Evolutionary conservation across 2,329 filamentous ascomycete genomes (phyloP).

Genomic region (Colletotrichum sp.): DNA sequence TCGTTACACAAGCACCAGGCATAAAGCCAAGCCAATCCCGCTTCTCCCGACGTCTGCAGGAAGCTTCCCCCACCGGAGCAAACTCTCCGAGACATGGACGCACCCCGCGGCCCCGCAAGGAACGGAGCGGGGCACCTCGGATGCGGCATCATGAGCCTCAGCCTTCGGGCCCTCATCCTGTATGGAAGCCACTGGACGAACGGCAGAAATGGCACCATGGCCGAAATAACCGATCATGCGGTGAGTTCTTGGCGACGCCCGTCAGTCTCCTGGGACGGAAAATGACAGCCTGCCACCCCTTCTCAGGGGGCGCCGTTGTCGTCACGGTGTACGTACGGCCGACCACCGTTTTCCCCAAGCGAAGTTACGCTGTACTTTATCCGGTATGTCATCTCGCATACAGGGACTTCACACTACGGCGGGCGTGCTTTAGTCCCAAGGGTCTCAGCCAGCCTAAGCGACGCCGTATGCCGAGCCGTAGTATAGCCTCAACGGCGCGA

Average conservation of each 20-base stretch:
- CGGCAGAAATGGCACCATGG: not conserved
- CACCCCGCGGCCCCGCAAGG: not conserved
- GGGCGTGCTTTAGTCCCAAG: not conserved
- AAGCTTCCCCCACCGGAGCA: constrained; percentile 7
- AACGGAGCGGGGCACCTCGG: not conserved
- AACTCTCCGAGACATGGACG: not conserved
- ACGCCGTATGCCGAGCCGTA: not conserved
- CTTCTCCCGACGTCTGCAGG: not conserved
- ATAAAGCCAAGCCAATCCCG: not conserved
- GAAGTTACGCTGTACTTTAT: not conserved
- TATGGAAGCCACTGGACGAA: not conserved
- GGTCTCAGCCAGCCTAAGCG: not conserved
- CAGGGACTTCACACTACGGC: not conserved
- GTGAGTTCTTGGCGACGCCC: not conserved
- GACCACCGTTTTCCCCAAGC: not conserved
- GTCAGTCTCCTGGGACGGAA: not conserved
- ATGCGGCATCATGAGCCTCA: constrained; percentile 2
- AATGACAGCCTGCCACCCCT: not conserved
- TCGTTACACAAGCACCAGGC: not conserved
- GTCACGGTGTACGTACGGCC: not conserved
- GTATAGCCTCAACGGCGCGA: not conserved
- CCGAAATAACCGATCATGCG: not conserved
- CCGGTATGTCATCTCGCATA: not conserved
- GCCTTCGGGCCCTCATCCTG: not conserved
- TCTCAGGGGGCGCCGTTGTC: not conserved